Percentiles rank a stretch among this genome's conserved stretches.
These are phyloP conservation scores for Halenospora varia DNA, from an alignment of 495 filamentous ascomycete genomes.

Conservation along the genomic window DNA sequence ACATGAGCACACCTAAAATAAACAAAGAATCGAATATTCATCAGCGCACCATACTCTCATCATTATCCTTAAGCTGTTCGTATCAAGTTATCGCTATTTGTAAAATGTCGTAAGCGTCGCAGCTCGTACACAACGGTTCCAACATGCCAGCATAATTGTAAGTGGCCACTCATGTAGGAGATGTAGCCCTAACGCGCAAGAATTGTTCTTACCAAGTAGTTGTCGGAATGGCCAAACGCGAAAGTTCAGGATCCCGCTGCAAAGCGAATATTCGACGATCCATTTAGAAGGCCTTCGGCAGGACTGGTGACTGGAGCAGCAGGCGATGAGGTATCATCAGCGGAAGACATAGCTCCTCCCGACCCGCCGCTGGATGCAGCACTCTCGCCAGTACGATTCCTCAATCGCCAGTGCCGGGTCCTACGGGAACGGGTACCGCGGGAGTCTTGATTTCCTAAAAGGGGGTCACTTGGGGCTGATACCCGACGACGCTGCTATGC, in stretches of 20 bases:
- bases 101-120: no score
- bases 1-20: background rate
- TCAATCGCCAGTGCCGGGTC: conserved; percentile 22
- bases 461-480: conserved; percentile 22
- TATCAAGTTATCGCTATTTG: no score
- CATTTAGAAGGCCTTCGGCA: background rate
- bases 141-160: no score
- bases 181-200: no score
- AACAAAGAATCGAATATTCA: no score
- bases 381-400: conserved; percentile 12
- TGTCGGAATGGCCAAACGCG: background rate
- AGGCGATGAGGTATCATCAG: background rate
- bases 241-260: background rate
- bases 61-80: no score
- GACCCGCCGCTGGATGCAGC: background rate
- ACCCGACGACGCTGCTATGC: conserved; percentile 16
- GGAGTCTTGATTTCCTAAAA: conserved; percentile 7
- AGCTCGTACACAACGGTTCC: no score
- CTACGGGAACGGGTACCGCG: conserved; percentile 8
- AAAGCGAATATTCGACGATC: background rate
- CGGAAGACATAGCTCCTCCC: background rate
- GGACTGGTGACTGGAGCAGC: conserved; percentile 5
- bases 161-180: no score
- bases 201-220: background rate
- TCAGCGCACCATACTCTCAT: no score